These are phyloP conservation scores for Linum lewisii DNA, from an alignment of 345 rosid species.

Conservation along the genomic window DNA sequence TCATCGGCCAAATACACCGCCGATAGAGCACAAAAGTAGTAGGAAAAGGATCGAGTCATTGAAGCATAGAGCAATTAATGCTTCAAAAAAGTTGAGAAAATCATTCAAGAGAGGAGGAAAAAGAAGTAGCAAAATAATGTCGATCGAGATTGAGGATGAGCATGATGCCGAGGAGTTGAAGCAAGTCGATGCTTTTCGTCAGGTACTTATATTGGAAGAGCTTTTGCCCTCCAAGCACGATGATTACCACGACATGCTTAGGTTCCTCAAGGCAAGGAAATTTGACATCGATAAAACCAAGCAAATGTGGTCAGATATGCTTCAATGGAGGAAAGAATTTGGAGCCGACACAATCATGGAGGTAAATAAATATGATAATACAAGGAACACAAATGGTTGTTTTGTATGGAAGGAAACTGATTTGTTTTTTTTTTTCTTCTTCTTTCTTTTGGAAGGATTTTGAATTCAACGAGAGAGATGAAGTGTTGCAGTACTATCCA, in stretches of 20 bases:
- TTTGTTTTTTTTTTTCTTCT: slow-evolving; percentile 2
- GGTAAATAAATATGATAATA: slow-evolving; percentile 33
- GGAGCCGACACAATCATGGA: slow-evolving; percentile 62
- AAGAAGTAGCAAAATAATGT: slow-evolving; percentile 71
- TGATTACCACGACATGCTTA: slow-evolving; percentile 87
- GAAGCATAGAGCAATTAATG: slow-evolving; percentile 48
- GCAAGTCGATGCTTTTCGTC: slow-evolving; percentile 76
- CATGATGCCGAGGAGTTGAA: slow-evolving; percentile 69
- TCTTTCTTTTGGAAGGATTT: slow-evolving; percentile 44
- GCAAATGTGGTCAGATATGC: slow-evolving; percentile 93
- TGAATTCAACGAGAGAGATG: slow-evolving; percentile 54
- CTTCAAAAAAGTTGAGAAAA: slow-evolving; percentile 71
- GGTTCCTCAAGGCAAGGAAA: slow-evolving; percentile 88
- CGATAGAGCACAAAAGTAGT: slow-evolving; percentile 35
- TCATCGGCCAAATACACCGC: slow-evolving; percentile 12
- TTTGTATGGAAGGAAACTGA: background rate
- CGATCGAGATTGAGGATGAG: slow-evolving; percentile 53
- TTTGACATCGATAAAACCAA: slow-evolving; percentile 80
- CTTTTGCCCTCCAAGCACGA: slow-evolving; percentile 70
- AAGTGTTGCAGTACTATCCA: slow-evolving; percentile 69
- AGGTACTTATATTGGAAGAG: slow-evolving; percentile 63
- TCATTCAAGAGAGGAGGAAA: slow-evolving; percentile 53
- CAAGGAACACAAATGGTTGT: background rate
- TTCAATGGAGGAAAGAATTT: slow-evolving; percentile 82
- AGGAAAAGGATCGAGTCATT: slow-evolving; percentile 48